These are phyloP conservation scores for Achaetomium macrosporum DNA, from an alignment of 2,329 filamentous ascomycete genomes.

Conservation along the genomic window DNA sequence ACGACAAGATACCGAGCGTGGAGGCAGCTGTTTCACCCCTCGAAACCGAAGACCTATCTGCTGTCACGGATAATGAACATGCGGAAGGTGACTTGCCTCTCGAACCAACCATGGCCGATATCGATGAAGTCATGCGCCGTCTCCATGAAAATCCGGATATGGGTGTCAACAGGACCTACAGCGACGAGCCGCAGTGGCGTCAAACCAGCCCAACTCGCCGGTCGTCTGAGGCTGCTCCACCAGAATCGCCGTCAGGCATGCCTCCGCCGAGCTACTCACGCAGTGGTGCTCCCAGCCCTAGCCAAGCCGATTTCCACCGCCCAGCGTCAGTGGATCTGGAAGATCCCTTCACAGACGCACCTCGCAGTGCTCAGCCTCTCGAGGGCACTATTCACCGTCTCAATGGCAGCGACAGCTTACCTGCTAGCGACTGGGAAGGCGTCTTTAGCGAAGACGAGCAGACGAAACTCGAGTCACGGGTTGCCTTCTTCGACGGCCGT, in stretches of 20 bases:
- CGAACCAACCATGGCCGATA: conserved; percentile 65
- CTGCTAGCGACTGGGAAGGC: conserved; percentile 88
- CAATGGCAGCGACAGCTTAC: conserved; percentile 56
- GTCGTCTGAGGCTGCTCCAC: conserved; percentile 29
- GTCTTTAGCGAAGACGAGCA: conserved; percentile 78
- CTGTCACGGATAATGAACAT: conserved; percentile 20
- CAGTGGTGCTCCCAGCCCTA: conserved; percentile 69
- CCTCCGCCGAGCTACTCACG: conserved; percentile 44
- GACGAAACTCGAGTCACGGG: conserved; percentile 72
- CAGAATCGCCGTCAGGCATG: conserved; percentile 47
- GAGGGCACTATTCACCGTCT: conserved; percentile 57
- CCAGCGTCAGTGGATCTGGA: conserved; percentile 37
- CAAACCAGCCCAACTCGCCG: conserved; percentile 38
- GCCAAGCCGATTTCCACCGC: conserved; percentile 40
- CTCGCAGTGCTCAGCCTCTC: conserved; percentile 42
- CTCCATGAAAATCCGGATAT: conserved; percentile 70
- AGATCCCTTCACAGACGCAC: conserved; percentile 56
- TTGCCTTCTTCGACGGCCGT: conserved; percentile 83
- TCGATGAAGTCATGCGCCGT: conserved; percentile 87
- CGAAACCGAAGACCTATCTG: conserved; percentile 28
- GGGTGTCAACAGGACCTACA: conserved; percentile 60
- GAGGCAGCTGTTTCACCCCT: conserved; percentile 23
- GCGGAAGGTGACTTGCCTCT: not conserved
- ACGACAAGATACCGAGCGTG: conserved; percentile 15
- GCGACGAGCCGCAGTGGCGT: conserved; percentile 39